These are phyloP conservation scores for Hippophae rhamnoides DNA, from an alignment of 306 rosid genomes.

Conservation along the genomic window DNA sequence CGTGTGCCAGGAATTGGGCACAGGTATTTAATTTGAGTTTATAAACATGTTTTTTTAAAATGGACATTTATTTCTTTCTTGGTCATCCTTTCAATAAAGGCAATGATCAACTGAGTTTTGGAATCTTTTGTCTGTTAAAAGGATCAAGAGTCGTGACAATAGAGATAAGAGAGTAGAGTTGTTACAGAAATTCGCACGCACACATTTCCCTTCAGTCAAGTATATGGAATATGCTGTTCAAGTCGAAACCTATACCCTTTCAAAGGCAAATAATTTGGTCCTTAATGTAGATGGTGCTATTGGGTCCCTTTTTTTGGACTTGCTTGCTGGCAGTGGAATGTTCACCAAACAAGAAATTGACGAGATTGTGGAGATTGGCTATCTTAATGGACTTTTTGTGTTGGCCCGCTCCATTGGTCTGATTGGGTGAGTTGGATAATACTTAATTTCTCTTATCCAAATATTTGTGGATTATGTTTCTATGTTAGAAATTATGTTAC, in stretches of 20 bases:
- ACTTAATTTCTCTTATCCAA: constrained; percentile 6
- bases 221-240: constrained; percentile 97
- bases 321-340: constrained; percentile 97
- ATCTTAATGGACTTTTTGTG: constrained; percentile 91
- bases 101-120: constrained; percentile 8
- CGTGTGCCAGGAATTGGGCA: constrained; percentile 99
- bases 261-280: constrained; percentile 95
- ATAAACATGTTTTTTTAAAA: neutral
- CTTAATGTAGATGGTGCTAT: constrained; percentile 97
- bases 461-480: neutral
- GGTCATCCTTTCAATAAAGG: constrained; percentile 9
- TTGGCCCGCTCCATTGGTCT: constrained; percentile 96
- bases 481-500: constrained; percentile 13
- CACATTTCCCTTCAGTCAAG: constrained; percentile 89
- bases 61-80: neutral
- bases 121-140: constrained; percentile 31
- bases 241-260: constrained; percentile 87
- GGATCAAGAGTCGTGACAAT: constrained; percentile 98
- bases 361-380: constrained; percentile 90
- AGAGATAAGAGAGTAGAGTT: constrained; percentile 95
- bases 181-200: constrained; percentile 74
- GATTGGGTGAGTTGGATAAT: constrained; percentile 65
- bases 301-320: constrained; percentile 96
- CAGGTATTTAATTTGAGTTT: constrained; percentile 37
- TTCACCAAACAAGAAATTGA: constrained; percentile 85